Conservation (phyloP, 2,329 filamentous ascomycete genomes). For the Fusarium odoratissimum region DNA sequence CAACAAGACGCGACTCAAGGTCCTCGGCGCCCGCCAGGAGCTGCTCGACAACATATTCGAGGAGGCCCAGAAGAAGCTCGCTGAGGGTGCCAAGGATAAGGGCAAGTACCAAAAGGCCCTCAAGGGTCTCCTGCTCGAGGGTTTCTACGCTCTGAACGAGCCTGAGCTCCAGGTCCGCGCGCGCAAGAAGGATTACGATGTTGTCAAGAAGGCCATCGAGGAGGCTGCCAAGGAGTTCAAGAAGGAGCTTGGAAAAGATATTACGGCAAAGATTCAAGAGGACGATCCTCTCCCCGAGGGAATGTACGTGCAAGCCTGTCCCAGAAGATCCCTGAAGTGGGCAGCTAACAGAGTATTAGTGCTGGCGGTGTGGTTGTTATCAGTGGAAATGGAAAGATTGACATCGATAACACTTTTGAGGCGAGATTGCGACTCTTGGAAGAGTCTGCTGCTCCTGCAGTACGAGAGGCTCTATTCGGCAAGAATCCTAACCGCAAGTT, state of each 20-base stretch:
- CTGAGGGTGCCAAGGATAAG: constrained; percentile 73
- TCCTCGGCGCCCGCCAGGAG: constrained; percentile 88
- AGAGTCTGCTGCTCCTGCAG: constrained; percentile 83
- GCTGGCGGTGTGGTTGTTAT: constrained; percentile 85
- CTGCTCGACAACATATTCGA: constrained; percentile 92
- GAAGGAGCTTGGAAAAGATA: constrained; percentile 77
- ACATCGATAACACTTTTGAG: constrained; percentile 98
- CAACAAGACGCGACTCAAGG: constrained; percentile 94
- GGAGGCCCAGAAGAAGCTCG: constrained; percentile 77
- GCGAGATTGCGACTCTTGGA: constrained; percentile 88
- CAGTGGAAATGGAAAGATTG: constrained; percentile 90
- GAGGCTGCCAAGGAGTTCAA: constrained; percentile 86
- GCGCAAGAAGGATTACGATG: constrained; percentile 81
- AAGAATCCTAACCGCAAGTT: constrained; percentile 97
- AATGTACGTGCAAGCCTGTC: constrained; percentile 71
- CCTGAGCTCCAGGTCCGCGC: constrained; percentile 78
- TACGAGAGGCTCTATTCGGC: constrained; percentile 89
- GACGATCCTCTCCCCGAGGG: constrained; percentile 81
- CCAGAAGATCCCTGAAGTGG: not conserved
- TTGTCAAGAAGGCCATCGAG: constrained; percentile 81
- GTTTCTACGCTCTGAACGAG: constrained; percentile 89
- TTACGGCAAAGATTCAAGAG: constrained; percentile 80
- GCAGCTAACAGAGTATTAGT: constrained; percentile 61
- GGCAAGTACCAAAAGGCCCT: constrained; percentile 80
- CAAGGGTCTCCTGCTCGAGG: constrained; percentile 87